Conservation (phyloP, 1,284 basidiomycete species). For the Boletus albobrunnescens region DNA sequence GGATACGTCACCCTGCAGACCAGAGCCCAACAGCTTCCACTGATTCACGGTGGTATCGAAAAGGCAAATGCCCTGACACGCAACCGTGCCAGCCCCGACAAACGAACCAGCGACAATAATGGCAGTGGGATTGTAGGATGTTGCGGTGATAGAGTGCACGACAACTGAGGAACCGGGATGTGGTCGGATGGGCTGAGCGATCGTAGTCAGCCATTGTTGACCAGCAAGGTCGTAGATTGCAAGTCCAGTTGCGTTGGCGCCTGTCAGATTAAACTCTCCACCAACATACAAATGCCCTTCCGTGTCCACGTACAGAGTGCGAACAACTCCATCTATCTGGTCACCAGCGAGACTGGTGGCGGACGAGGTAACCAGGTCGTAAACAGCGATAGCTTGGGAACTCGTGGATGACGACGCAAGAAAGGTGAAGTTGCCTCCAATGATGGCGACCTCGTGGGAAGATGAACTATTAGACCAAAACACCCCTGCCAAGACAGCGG, state of each 20-base stretch:
- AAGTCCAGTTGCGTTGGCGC: slow-evolving; percentile 58
- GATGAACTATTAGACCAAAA: slow-evolving; percentile 87
- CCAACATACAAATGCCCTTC: slow-evolving; percentile 72
- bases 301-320: slow-evolving; percentile 61
- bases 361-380: slow-evolving; percentile 52
- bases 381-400: slow-evolving; percentile 70
- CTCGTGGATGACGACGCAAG: slow-evolving; percentile 39
- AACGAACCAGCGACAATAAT: slow-evolving; percentile 88
- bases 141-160: slow-evolving; percentile 72
- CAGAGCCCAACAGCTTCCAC: slow-evolving; percentile 81
- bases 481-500: slow-evolving; percentile 80
- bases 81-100: slow-evolving; percentile 68
- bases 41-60: slow-evolving; percentile 66
- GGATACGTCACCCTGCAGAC: slow-evolving; percentile 79
- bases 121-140: slow-evolving; percentile 56
- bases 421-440: slow-evolving; percentile 90
- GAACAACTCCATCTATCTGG: slow-evolving; percentile 69
- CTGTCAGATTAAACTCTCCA: slow-evolving; percentile 67
- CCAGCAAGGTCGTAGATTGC: slow-evolving; percentile 71
- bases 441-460: slow-evolving; percentile 63
- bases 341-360: slow-evolving; percentile 59
- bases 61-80: slow-evolving; percentile 79
- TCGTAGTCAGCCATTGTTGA: slow-evolving; percentile 56
- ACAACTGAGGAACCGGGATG: slow-evolving; percentile 53
- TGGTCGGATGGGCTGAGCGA: slow-evolving; percentile 57